A percentile compares a stretch with the other conserved stretches of the same genome.
Evolutionary conservation across 1,139 yeast genomes (phyloP).

Genomic region (Geotrichum cucujoidarum): DNA sequence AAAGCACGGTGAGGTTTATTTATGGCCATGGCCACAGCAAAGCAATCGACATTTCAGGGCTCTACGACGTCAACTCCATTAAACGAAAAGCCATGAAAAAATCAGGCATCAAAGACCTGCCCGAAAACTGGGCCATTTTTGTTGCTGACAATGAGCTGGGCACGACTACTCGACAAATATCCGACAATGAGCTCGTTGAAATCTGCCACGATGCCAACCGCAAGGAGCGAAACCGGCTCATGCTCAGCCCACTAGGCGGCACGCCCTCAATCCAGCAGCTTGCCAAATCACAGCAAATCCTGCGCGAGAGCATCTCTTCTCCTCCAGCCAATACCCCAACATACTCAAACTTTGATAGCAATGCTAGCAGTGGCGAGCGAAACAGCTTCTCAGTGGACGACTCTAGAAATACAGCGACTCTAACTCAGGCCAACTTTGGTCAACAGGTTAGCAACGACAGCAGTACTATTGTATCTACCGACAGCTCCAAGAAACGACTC

Average conservation of each 20-base stretch:
- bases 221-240: constrained; percentile 64
- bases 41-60: constrained; percentile 69
- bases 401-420: constrained; percentile 18
- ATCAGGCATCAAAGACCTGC: constrained; percentile 41
- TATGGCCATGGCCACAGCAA: constrained; percentile 57
- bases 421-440: constrained; percentile 5
- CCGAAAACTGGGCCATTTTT: constrained; percentile 50
- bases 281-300: constrained; percentile 51
- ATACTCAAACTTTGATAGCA: background rate
- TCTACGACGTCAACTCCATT: constrained; percentile 75
- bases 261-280: constrained; percentile 64
- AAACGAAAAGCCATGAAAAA: constrained; percentile 65
- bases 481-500: constrained; percentile 26
- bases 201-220: constrained; percentile 74
- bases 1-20: constrained; percentile 59
- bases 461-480: background rate
- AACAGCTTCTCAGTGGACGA: constrained; percentile 13
- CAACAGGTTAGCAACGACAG: constrained; percentile 5
- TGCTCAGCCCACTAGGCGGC: constrained; percentile 61
- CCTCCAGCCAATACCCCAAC: background rate
- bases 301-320: constrained; percentile 22
- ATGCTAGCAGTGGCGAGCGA: background rate
- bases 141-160: constrained; percentile 39
- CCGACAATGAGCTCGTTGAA: constrained; percentile 76
- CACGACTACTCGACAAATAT: constrained; percentile 48